A percentile compares a stretch with the other conserved stretches of the same genome.
Evolutionary conservation across 2,329 filamentous ascomycete species (phyloP).

Genomic region (Immersiporthe knoxdaviesiana): DNA sequence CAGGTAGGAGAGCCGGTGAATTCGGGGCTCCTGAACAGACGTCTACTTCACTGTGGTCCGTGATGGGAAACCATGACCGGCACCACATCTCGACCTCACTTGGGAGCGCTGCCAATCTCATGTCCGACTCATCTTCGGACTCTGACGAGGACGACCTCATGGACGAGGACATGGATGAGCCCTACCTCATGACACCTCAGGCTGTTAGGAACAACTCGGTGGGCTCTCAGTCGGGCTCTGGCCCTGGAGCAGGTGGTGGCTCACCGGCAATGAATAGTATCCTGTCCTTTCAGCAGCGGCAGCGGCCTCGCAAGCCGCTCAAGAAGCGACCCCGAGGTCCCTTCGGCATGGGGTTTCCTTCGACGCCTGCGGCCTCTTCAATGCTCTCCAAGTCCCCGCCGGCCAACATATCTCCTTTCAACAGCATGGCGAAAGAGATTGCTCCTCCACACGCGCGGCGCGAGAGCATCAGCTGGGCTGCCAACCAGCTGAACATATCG

Average conservation of each 20-base stretch:
- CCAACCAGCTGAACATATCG: slow-evolving; percentile 82
- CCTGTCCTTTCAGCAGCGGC: slow-evolving; percentile 79
- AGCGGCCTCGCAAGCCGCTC: slow-evolving; percentile 72
- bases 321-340: slow-evolving; percentile 54
- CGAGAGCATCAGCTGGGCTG: slow-evolving; percentile 89
- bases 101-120: slow-evolving; percentile 72
- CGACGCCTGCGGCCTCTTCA: slow-evolving; percentile 40
- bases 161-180: slow-evolving; percentile 76
- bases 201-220: slow-evolving; percentile 59
- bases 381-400: slow-evolving; percentile 75
- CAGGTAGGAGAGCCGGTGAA: slow-evolving; percentile 53
- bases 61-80: slow-evolving; percentile 70
- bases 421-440: slow-evolving; percentile 42
- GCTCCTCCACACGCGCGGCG: slow-evolving; percentile 61
- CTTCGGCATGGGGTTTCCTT: slow-evolving; percentile 55
- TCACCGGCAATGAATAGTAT: slow-evolving; percentile 77
- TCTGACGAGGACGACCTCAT: slow-evolving; percentile 73
- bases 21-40: slow-evolving; percentile 63
- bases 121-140: slow-evolving; percentile 76
- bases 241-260: slow-evolving; percentile 54
- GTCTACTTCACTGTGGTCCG: slow-evolving; percentile 72
- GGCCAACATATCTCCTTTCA: slow-evolving; percentile 35
- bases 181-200: slow-evolving; percentile 83
- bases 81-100: slow-evolving; percentile 75
- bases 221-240: slow-evolving; percentile 20